These are phyloP conservation scores for Marasmius sp. DNA, from an alignment of 1,284 basidiomycete species.

Conservation along the genomic window DNA sequence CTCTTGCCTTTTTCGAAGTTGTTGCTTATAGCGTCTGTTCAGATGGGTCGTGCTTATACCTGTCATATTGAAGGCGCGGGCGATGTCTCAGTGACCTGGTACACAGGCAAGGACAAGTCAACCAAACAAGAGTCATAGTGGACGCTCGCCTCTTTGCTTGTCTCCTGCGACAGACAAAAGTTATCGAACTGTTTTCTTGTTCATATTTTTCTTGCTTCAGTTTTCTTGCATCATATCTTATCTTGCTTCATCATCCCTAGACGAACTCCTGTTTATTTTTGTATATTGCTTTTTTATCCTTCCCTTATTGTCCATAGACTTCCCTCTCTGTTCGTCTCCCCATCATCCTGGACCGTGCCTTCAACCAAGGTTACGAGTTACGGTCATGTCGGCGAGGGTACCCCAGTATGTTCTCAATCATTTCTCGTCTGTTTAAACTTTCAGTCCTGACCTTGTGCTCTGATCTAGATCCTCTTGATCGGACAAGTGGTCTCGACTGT, in stretches of 20 bases:
- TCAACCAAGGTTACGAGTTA: no score
- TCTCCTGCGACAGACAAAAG: background rate
- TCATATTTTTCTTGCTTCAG: background rate
- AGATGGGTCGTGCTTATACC: slow-evolving; percentile 3
- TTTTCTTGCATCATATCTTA: background rate
- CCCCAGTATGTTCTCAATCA: no score
- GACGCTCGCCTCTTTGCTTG: background rate
- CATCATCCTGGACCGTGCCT: background rate
- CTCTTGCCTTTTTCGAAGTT: background rate
- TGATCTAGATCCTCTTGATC: no score
- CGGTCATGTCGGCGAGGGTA: no score
- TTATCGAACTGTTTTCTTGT: background rate
- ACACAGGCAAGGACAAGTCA: background rate
- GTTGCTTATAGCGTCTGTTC: background rate
- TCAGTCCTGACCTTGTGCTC: no score
- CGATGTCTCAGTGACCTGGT: slow-evolving; percentile 8
- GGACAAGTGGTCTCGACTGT: no score
- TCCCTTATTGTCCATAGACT: background rate
- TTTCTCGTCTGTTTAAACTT: no score
- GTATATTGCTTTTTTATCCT: background rate
- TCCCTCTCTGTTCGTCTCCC: background rate
- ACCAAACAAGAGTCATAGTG: background rate
- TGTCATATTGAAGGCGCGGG: slow-evolving; percentile 7
- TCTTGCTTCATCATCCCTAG: background rate
- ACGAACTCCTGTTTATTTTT: background rate